Conservation (phyloP, 2,329 filamentous ascomycete genomes). For the Aspergillus pseudonomiae region DNA sequence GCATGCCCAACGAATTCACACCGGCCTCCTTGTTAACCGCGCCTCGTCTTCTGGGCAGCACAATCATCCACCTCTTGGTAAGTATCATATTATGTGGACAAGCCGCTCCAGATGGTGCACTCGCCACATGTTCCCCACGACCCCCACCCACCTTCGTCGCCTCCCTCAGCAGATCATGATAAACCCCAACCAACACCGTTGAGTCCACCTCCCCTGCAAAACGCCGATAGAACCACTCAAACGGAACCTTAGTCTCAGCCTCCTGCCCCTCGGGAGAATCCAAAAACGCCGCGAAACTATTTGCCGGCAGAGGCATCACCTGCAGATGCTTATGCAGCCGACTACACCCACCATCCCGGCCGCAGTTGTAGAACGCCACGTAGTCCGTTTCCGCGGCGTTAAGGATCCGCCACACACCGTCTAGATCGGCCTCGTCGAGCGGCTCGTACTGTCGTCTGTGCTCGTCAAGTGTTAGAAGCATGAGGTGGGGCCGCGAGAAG, state of each 20-base stretch:
- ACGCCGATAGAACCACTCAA: not conserved
- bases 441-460: not conserved
- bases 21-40: constrained; percentile 2
- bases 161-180: not conserved
- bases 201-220: not conserved
- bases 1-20: constrained; percentile 4
- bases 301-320: constrained; percentile 1
- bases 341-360: constrained; percentile 4
- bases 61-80: not conserved
- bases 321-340: constrained; percentile 4
- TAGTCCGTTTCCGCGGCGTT: not conserved
- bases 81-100: constrained; percentile 2
- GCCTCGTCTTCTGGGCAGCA: not conserved
- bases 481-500: not conserved
- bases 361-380: constrained; percentile 5
- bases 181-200: not conserved
- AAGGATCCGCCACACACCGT: not conserved
- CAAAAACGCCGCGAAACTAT: constrained; percentile 5
- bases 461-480: not conserved
- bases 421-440: not conserved
- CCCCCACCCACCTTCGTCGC: not conserved
- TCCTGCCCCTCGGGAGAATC: not conserved
- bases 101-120: not conserved
- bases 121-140: not conserved
- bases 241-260: not conserved